Base-by-base conservation (phyloP, 2,329 filamentous ascomycete species). In the Pezicula neosporulosa region DNA sequence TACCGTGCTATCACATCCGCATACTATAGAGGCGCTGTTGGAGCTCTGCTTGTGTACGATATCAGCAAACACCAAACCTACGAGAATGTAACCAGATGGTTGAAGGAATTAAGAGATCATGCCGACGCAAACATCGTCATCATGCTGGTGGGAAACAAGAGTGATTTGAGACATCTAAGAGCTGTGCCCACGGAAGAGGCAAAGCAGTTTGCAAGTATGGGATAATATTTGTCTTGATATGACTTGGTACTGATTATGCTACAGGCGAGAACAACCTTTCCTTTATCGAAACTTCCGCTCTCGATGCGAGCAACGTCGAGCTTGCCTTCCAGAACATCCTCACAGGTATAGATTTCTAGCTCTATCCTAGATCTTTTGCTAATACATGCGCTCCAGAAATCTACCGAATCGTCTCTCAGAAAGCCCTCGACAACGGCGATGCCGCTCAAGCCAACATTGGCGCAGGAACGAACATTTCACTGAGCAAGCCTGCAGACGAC, bases 81-180 rank as follows among this genome's bases (percentile, higher is more conserved):
- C 74, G 93, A 97, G 77, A 97, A 97, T 71, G 94, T 99, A 67
- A 97, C 91, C 61, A 84, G 95, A 76, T 99, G 94, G 94, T 77
- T 99, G 78, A 99, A 97, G 79, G 94, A 99, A 80, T 81, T 99
- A 68, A 86, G 94, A 66, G 94, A 97, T 70, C 92, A 99, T 74
- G 94, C 94, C 64, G 94, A 99, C 72, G 92, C 91, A 66, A 97
- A 97, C 77, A 97, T 97, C 66, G 92, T 99, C 66, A 99, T 99
- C 71, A 99, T 99, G 94, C 80, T 99, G 66, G 94, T 97, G 51
- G 94, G 94, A 73, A 99, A 99, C 85, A 99, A 99, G 88, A 97
- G 92, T 74, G 94, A 99, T 96, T 88, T 97, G 87, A 89, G 92
- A 74, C 94, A 99, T 76, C 81, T 99, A 68, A 85, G 94, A 71